Conservation (phyloP, 1,139 yeast genomes). For the Blastobotrys illinoisensis region DNA sequence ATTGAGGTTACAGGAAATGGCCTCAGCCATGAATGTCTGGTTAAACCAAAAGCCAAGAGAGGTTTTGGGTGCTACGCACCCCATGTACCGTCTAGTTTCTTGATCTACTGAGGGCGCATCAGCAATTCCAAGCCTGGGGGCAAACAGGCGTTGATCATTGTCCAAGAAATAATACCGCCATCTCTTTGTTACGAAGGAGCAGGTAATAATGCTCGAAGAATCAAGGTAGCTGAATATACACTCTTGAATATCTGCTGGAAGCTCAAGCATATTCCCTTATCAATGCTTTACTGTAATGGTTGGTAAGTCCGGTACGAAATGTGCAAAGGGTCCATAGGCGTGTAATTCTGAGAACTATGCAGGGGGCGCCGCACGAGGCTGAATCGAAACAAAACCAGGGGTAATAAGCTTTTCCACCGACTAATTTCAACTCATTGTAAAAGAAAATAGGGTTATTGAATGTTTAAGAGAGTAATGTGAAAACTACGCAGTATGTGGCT, state of each 20-base stretch:
- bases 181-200: background rate
- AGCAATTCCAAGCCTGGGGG: background rate
- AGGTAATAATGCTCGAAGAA: background rate
- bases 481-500: too few species aligned
- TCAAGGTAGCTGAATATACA: background rate
- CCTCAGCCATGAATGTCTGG: background rate
- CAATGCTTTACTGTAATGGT: too few species aligned
- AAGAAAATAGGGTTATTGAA: background rate
- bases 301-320: too few species aligned
- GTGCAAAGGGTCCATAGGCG: background rate
- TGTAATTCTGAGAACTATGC: background rate
- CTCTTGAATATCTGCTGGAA: background rate
- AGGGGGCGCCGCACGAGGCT: background rate
- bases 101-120: background rate
- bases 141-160: background rate
- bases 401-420: background rate
- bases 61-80: background rate
- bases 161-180: background rate
- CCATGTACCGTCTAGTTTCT: background rate
- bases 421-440: background rate
- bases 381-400: background rate
- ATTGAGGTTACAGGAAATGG: background rate
- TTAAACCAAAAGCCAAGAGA: background rate
- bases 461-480: background rate
- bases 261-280: background rate